phyloP scores from a whole-genome alignment of 2,329 filamentous ascomycete species.

The Zymoseptoria brevis region DNA sequence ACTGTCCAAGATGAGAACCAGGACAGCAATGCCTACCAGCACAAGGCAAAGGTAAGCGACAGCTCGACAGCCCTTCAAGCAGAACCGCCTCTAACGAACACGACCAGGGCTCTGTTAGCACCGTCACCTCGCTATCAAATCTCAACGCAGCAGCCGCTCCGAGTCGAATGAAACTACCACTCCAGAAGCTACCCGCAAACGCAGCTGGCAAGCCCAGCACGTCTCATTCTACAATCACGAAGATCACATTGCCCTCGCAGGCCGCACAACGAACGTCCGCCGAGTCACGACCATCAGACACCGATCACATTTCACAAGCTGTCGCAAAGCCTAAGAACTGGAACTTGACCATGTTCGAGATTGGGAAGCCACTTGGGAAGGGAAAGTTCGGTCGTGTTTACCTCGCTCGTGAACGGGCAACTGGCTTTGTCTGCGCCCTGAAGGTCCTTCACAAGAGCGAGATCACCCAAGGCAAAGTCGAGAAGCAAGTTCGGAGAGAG shows the following conservation, averaged over 20 bases:
- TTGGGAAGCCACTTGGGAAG: conserved; percentile 76
- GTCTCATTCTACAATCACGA: conserved; percentile 43
- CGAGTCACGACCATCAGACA: conserved; percentile 28
- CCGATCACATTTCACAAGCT: conserved; percentile 35
- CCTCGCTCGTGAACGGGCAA: conserved; percentile 68
- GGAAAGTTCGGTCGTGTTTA: conserved; percentile 85
- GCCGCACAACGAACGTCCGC: conserved; percentile 43
- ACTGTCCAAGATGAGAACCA: conserved; percentile 83
- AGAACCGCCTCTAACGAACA: conserved; percentile 11
- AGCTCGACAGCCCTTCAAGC: conserved; percentile 10
- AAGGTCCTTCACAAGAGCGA: conserved; percentile 83
- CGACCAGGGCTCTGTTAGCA: conserved; percentile 40
- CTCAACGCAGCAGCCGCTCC: conserved; percentile 36
- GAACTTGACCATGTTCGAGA: conserved; percentile 91
- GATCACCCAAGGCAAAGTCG: conserved; percentile 69
- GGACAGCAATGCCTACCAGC: conserved; percentile 41
- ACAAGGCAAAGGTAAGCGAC: conserved; percentile 65
- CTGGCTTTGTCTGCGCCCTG: conserved; percentile 75
- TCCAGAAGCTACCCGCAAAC: conserved; percentile 81
- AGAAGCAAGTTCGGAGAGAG: conserved; percentile 80
- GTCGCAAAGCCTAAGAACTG: conserved; percentile 45
- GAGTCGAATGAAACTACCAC: conserved; percentile 61
- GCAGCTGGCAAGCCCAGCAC: conserved; percentile 39
- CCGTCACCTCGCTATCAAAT: conserved; percentile 41
- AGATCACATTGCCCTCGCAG: conserved; percentile 62